Percentiles rank a stretch among this genome's conserved stretches.
These are phyloP conservation scores for Stellera chamaejasme DNA, from an alignment of 345 rosid species.

Conservation along the genomic window DNA sequence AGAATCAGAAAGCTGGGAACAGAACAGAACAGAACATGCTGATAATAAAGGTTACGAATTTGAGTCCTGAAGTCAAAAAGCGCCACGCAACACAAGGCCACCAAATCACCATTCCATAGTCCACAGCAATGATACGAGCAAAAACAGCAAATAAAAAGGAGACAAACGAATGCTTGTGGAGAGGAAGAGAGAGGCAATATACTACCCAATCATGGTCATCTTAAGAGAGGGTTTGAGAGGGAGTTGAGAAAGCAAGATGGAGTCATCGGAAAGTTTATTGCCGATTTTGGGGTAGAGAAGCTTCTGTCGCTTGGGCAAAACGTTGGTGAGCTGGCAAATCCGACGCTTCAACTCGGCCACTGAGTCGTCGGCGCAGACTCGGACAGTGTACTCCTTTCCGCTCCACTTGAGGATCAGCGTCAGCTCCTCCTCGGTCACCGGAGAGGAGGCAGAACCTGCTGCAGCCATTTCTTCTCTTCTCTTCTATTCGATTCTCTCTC, in stretches of 20 bases:
- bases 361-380: constrained; percentile 80
- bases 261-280: constrained; percentile 72
- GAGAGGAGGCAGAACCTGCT: constrained; percentile 22
- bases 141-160: not conserved
- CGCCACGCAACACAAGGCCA: too few relatives aligned
- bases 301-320: constrained; percentile 89
- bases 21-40: too few relatives aligned
- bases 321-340: constrained; percentile 73
- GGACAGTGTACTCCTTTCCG: constrained; percentile 81
- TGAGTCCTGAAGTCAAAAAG: too few relatives aligned
- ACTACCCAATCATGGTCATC: constrained; percentile 99
- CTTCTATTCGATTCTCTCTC: too few relatives aligned
- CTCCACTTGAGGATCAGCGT: constrained; percentile 83
- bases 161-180: not conserved
- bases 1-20: too few relatives aligned
- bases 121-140: too few relatives aligned
- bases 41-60: too few relatives aligned
- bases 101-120: too few relatives aligned
- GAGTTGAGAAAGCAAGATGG: constrained; percentile 58
- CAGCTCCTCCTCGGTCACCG: constrained; percentile 65
- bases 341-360: constrained; percentile 91
- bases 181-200: constrained; percentile 3
- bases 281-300: constrained; percentile 92
- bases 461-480: constrained; percentile 10
- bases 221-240: constrained; percentile 82